phyloP scores from a whole-genome alignment of 1,284 basidiomycete species.

The Rhodofomes roseus region DNA sequence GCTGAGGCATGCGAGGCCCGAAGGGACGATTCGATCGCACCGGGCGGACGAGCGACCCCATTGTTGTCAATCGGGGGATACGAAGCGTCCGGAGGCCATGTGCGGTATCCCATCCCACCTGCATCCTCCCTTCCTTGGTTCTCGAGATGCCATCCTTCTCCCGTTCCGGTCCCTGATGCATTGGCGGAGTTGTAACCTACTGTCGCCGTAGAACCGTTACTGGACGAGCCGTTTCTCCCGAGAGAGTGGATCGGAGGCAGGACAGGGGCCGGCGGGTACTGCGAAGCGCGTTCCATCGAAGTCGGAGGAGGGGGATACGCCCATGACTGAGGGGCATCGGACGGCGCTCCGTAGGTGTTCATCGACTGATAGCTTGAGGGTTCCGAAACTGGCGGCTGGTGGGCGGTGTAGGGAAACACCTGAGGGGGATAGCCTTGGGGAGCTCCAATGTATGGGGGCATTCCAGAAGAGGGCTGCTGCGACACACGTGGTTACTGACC shows the following conservation, averaged over 20 bases:
- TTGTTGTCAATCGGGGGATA: conserved; percentile 30
- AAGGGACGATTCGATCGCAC: conserved; percentile 29
- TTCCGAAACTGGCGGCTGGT: conserved; percentile 31
- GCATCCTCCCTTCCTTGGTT: conserved; percentile 28
- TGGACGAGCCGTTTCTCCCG: conserved; percentile 18
- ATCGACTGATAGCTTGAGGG: conserved; percentile 28
- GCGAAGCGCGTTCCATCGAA: conserved; percentile 46
- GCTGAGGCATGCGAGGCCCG: conserved; percentile 24
- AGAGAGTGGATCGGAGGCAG: conserved; percentile 18
- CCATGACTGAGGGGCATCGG: conserved; percentile 41
- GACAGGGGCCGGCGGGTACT: conserved; percentile 46
- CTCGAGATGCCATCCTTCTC: conserved; percentile 26
- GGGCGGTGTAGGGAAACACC: conserved; percentile 36
- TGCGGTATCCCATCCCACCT: conserved; percentile 32
- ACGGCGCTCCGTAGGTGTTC: conserved; percentile 19
- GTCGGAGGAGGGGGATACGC: conserved; percentile 43
- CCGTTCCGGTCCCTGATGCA: conserved; percentile 17
- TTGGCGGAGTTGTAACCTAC: conserved; percentile 21
- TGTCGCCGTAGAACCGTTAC: conserved; percentile 15
- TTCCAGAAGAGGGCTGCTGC: conserved; percentile 24
- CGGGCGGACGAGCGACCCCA: conserved; percentile 17
- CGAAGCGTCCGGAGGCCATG: conserved; percentile 35
- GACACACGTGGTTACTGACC: conserved; percentile 2
- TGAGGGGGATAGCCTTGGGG: conserved; percentile 39
- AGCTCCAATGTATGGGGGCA: conserved; percentile 35